Conservation (phyloP, 2,329 filamentous ascomycete genomes). For the Fusarium annulatum region DNA sequence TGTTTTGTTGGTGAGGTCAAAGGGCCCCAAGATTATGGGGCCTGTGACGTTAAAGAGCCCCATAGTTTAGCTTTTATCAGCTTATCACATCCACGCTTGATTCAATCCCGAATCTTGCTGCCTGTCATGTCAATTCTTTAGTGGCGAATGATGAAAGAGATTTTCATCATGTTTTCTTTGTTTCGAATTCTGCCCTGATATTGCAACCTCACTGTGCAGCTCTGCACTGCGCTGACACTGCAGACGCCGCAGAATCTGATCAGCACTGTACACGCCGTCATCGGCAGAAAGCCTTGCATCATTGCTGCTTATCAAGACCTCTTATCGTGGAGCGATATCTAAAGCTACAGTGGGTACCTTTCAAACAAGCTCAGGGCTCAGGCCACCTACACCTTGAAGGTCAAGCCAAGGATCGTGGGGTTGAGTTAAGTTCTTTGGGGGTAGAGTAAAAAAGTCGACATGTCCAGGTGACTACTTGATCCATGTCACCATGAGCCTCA, state of each 20-base stretch:
- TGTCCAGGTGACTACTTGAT: constrained; percentile 23
- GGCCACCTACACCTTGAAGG: constrained; percentile 11
- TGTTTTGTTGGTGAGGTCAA: constrained; percentile 11
- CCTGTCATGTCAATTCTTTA: constrained; percentile 4
- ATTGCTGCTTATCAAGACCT: constrained; percentile 5
- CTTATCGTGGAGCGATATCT: constrained; percentile 9
- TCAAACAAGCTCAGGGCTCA: constrained; percentile 14
- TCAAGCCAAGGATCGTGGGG: constrained; percentile 22
- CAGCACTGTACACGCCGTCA: constrained; percentile 4
- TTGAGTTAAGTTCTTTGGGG: constrained; percentile 2
- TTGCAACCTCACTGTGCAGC: not conserved
- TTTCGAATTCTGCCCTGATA: not conserved
- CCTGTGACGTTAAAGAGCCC: constrained; percentile 22
- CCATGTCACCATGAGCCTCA: constrained; percentile 27
- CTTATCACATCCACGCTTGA: constrained; percentile 24
- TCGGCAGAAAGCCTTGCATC: constrained; percentile 6
- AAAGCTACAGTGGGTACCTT: constrained; percentile 22
- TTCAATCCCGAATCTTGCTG: constrained; percentile 24
- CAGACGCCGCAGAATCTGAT: constrained; percentile 3
- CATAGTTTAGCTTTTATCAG: constrained; percentile 24
- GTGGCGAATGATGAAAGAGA: constrained; percentile 30
- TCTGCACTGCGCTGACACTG: not conserved
- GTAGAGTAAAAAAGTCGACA: not conserved
- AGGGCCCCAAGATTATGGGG: constrained; percentile 13
- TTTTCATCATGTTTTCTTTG: constrained; percentile 1